Evolutionary conservation across 371 early-diverging fungal genomes (phyloP).

Genomic region (Syncephalis plumigaleata): DNA sequence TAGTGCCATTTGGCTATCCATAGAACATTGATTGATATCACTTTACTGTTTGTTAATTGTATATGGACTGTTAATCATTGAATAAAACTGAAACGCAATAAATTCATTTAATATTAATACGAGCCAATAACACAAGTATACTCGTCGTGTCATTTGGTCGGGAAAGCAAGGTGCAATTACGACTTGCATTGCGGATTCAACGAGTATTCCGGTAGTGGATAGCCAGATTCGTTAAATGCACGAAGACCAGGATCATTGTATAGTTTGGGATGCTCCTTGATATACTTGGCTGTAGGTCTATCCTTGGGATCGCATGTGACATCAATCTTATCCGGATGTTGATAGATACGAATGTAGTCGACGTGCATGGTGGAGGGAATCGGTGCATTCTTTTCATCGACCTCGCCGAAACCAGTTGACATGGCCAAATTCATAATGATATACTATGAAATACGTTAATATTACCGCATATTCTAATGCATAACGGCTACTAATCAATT

Average conservation of each 20-base stretch:
- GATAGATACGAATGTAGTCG: constrained; percentile 29
- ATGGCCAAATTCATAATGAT: constrained; percentile 22
- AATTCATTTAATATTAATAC: too few relatives aligned
- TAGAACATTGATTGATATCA: too few relatives aligned
- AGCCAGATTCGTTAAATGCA: constrained; percentile 9
- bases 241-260: constrained; percentile 9
- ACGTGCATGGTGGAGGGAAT: constrained; percentile 21
- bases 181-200: not conserved
- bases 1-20: too few relatives aligned
- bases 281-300: constrained; percentile 26
- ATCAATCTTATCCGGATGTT: constrained; percentile 23
- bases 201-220: constrained; percentile 5
- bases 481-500: too few relatives aligned
- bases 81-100: too few relatives aligned
- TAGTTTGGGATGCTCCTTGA: constrained; percentile 12
- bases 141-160: too few relatives aligned
- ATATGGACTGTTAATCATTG: too few relatives aligned
- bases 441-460: not conserved
- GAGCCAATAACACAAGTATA: too few relatives aligned
- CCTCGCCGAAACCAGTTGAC: constrained; percentile 17
- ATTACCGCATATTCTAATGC: too few relatives aligned
- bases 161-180: too few relatives aligned
- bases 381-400: constrained; percentile 13
- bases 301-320: constrained; percentile 29
- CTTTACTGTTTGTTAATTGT: too few relatives aligned